phyloP scores from a whole-genome alignment of 148 eudicot species.

The Talinum fruticosum region DNA sequence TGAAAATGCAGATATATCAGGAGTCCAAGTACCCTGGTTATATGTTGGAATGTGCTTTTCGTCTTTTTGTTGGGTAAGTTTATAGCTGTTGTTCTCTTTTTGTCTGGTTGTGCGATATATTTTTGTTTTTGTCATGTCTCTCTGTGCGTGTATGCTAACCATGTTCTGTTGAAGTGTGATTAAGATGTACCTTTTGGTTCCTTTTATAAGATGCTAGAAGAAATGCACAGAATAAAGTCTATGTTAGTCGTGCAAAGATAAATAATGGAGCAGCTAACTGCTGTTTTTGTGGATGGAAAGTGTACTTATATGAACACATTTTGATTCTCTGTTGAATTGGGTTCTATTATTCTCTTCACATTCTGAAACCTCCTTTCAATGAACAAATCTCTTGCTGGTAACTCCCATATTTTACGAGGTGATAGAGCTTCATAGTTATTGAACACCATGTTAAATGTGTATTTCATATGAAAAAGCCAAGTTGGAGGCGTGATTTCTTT shows the following conservation, averaged over 20 bases:
- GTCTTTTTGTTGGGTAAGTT: conserved; percentile 97
- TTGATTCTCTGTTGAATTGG: background rate
- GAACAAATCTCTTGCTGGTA: too few species aligned
- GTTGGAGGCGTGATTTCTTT: background rate
- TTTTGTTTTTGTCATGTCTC: background rate
- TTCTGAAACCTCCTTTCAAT: background rate
- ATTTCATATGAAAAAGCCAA: background rate
- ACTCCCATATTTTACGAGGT: too few species aligned
- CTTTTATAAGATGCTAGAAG: background rate
- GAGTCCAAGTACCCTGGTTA: conserved; percentile 97
- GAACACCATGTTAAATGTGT: background rate
- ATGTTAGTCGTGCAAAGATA: background rate
- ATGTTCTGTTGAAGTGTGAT: background rate
- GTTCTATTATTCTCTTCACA: too few species aligned
- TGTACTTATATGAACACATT: background rate
- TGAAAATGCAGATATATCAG: conserved; percentile 91
- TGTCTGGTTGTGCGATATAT: background rate
- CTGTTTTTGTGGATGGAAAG: background rate
- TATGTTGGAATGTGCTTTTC: conserved; percentile 99
- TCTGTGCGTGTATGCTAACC: background rate
- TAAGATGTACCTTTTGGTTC: background rate
- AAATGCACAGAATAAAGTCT: background rate
- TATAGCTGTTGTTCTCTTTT: background rate
- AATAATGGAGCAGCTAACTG: background rate
- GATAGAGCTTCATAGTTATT: too few species aligned